Evolutionary conservation across 2,329 filamentous ascomycete genomes (phyloP).

Genomic region (Trichoderma breve): DNA sequence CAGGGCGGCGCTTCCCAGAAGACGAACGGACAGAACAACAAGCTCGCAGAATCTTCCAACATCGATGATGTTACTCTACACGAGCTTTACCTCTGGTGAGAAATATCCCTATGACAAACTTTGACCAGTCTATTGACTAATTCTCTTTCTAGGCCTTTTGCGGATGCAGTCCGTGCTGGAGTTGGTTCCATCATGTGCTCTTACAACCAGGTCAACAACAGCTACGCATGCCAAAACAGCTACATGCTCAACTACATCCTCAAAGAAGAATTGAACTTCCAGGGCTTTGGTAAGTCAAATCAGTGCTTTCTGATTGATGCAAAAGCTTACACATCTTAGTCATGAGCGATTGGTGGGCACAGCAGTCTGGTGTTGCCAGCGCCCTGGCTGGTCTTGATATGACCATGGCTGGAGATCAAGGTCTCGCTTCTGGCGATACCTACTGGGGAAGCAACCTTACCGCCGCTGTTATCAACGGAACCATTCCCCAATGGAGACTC

Average conservation of each 20-base stretch:
- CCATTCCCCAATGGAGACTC: constrained; percentile 65
- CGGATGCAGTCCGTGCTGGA: constrained; percentile 57
- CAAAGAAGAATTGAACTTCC: constrained; percentile 38
- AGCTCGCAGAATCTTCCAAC: neutral
- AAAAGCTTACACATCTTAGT: constrained; percentile 36
- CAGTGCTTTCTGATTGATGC: neutral
- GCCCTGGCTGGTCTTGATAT: constrained; percentile 65
- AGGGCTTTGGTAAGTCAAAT: neutral
- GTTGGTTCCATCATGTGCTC: constrained; percentile 63
- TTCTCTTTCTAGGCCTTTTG: constrained; percentile 48
- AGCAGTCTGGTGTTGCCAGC: constrained; percentile 56
- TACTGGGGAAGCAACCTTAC: constrained; percentile 67
- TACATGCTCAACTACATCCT: constrained; percentile 67
- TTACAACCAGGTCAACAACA: constrained; percentile 70
- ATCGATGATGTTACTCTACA: neutral
- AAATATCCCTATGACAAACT: neutral
- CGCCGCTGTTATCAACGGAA: constrained; percentile 71
- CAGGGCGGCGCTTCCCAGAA: neutral
- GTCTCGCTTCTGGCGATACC: neutral
- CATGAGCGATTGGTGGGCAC: constrained; percentile 66
- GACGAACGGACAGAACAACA: neutral
- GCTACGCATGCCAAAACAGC: constrained; percentile 70
- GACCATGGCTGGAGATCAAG: constrained; percentile 58
- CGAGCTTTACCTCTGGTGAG: neutral
- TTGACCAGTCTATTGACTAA: neutral